A percentile compares a stretch with the other conserved stretches of the same genome.
phyloP scores from a whole-genome alignment of 2,329 filamentous ascomycete species.

The Mycosphaerella arachidis region DNA sequence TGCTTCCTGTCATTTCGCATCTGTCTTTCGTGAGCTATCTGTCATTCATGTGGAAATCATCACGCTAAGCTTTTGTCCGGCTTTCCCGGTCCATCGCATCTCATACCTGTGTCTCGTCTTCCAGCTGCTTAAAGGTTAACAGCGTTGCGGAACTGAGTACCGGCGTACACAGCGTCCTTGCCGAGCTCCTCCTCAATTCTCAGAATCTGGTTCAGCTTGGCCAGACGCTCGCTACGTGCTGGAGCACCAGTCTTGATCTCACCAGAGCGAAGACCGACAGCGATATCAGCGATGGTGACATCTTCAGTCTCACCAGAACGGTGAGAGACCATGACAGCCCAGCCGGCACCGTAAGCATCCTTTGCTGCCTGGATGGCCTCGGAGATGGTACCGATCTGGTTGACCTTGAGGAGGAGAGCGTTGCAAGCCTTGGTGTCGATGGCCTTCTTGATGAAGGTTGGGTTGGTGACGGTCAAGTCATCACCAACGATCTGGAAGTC shows the following conservation, averaged over 20 bases:
- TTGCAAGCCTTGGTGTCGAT: slow-evolving; percentile 99
- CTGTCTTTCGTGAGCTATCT: slow-evolving; percentile 1
- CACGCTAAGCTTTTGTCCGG: neutral
- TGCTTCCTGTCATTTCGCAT: neutral
- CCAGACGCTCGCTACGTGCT: slow-evolving; percentile 92
- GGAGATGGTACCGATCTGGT: slow-evolving; percentile 98
- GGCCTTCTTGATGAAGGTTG: slow-evolving; percentile 97
- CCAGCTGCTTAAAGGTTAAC: slow-evolving; percentile 69
- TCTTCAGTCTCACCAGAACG: slow-evolving; percentile 99
- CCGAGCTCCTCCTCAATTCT: slow-evolving; percentile 99
- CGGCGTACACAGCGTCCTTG: slow-evolving; percentile 84
- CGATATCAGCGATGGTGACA: slow-evolving; percentile 97
- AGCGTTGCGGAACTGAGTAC: slow-evolving; percentile 83
- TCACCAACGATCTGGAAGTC: slow-evolving; percentile 98
- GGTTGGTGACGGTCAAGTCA: slow-evolving; percentile 98
- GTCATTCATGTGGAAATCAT: neutral
- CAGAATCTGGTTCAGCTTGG: slow-evolving; percentile 99
- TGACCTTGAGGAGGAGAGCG: slow-evolving; percentile 96
- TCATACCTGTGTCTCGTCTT: neutral
- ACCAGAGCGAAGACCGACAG: slow-evolving; percentile 90
- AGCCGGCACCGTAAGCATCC: slow-evolving; percentile 91
- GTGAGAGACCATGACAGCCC: slow-evolving; percentile 99
- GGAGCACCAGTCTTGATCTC: slow-evolving; percentile 99
- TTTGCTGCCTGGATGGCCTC: slow-evolving; percentile 99
- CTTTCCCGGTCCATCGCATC: neutral